A percentile compares a stretch with the other conserved stretches of the same genome.
These are phyloP conservation scores for Ganoderma sinense DNA, from an alignment of 1,284 basidiomycete genomes.

Conservation along the genomic window DNA sequence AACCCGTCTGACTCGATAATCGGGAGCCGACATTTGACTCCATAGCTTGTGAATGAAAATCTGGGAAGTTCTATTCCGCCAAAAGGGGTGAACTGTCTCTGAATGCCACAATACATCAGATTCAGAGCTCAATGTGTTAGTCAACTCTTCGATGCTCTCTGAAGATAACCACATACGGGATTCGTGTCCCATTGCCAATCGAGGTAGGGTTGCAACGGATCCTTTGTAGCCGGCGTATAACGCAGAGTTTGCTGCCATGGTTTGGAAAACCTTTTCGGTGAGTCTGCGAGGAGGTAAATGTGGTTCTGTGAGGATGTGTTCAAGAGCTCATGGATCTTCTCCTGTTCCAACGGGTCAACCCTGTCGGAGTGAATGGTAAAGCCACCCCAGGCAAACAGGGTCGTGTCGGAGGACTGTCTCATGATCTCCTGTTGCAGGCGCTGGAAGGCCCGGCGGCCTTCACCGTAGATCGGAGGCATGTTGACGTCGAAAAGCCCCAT, in stretches of 20 bases:
- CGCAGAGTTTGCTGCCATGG: neutral
- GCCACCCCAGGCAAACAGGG: conserved; percentile 8
- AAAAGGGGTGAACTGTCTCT: neutral
- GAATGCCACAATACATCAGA: too few species aligned
- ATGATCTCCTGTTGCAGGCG: too few species aligned
- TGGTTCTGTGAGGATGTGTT: neutral
- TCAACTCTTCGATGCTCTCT: too few species aligned
- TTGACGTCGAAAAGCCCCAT: conserved; percentile 6
- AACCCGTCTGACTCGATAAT: conserved; percentile 1
- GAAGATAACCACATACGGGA: neutral
- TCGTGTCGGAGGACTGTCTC: too few species aligned
- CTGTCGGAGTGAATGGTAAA: too few species aligned
- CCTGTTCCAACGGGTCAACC: neutral
- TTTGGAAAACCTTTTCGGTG: neutral
- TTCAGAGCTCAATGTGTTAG: neutral
- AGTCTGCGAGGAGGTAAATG: neutral
- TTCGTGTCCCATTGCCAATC: too few species aligned
- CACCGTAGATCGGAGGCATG: conserved; percentile 11
- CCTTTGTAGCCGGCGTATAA: neutral
- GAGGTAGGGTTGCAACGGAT: conserved; percentile 1
- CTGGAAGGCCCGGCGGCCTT: neutral
- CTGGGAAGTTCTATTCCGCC: conserved; percentile 1
- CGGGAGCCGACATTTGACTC: conserved; percentile 2
- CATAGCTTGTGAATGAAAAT: neutral
- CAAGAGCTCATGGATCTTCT: too few species aligned